Base-by-base conservation (phyloP, 106 monocot genomes). In the Dendrobium nobile region DNA sequence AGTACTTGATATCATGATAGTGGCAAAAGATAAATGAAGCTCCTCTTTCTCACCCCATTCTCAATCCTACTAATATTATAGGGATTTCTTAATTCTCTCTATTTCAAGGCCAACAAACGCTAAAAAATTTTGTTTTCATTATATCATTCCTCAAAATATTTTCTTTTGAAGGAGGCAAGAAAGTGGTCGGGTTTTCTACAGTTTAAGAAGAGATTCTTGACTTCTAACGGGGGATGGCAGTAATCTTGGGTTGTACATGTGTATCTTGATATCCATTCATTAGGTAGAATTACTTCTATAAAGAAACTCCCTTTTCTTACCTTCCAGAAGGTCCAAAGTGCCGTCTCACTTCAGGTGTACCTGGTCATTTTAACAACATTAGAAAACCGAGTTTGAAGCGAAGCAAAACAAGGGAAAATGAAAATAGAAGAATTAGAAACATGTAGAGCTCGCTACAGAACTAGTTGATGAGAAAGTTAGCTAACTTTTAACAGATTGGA, bases 401-500 rank as follows among this genome's bases (percentile, higher is more conserved):
- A 22, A 31, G 51, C 51, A 72, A n/a, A 59, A 59, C 1, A 77
- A n/a, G 64, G 20, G 16, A 48, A 42, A 45, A 75, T 77, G 44
- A 42, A 44, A 28, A 37, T 9, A 67, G 3, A 33, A 65, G 78
- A 16, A 55, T 7, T 65, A 75, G 78, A 51, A 64, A 37, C 13
- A 19, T 58, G 33, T 70, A 55, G 16, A 13, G 18, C 74, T 74
- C 74, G n/a, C 20, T 74, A 74, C 5, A 41, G 44, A 20, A 19
- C 41, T n/a, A 11, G 1, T 13, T n/a, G 43, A 42, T 41, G 43
- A 74, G 17, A 40, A 75, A 7, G 43, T 67, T 40, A 61, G 72
- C 87, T 37, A 78, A 92, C 92, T 92, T 84, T 89, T 92, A 67
- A 82, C 48, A 56, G 87, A 85, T 74, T 82, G 89, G 72, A 87